A percentile compares a stretch with the other conserved stretches of the same genome.
Evolutionary conservation across 306 rosid species (phyloP).

Genomic region (Rosa rugosa): DNA sequence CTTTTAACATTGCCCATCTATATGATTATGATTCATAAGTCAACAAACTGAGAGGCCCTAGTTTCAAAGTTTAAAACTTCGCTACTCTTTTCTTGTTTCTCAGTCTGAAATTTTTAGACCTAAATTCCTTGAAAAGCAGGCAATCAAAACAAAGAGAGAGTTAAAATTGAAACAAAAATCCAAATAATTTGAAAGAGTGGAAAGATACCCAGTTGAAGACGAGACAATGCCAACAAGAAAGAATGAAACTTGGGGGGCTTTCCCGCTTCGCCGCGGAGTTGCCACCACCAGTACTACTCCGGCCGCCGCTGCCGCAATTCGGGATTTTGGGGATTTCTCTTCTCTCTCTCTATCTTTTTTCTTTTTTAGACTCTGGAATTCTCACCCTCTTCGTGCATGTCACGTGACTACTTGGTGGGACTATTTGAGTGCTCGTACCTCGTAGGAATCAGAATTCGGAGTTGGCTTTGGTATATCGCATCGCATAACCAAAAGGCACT

Average conservation of each 20-base stretch:
- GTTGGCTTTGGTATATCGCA: too few species aligned
- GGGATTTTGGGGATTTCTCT: background rate
- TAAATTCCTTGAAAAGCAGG: slow-evolving; percentile 1
- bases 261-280: background rate
- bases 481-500: too few species aligned
- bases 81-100: background rate
- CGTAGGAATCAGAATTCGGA: too few species aligned
- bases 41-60: background rate
- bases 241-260: background rate
- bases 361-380: too few species aligned
- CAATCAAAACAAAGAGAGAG: background rate
- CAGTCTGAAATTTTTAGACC: background rate
- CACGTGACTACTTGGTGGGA: background rate
- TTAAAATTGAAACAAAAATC: background rate
- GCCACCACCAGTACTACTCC: background rate
- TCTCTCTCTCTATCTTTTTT: background rate
- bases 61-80: background rate
- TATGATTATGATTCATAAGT: background rate
- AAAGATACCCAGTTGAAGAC: background rate
- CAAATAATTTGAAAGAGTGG: background rate
- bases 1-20: background rate
- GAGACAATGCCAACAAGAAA: background rate
- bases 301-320: background rate
- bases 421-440: too few species aligned
- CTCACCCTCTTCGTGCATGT: background rate